These are phyloP conservation scores for Echites panduratus DNA, from an alignment of 257 asterid genomes.

Conservation along the genomic window DNA sequence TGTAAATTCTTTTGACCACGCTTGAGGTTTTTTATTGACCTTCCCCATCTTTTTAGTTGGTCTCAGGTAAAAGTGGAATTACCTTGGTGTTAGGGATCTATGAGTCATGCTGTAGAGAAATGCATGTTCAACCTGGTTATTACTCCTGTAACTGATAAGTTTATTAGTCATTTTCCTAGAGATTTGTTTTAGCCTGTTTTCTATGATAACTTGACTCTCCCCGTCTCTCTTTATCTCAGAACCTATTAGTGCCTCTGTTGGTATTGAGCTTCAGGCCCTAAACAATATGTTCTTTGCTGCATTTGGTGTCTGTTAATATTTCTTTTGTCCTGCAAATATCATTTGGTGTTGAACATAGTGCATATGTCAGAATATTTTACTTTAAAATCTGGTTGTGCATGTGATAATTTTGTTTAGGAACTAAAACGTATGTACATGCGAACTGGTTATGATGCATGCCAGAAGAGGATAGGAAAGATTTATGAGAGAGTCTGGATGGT, in stretches of 20 bases:
- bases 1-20: background rate
- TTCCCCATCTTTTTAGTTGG: background rate
- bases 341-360: background rate
- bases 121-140: background rate
- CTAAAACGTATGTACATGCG: background rate
- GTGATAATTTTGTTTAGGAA: background rate
- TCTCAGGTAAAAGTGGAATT: background rate
- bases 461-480: background rate
- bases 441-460: background rate
- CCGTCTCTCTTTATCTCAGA: background rate
- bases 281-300: background rate
- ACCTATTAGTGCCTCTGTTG: background rate
- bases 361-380: background rate
- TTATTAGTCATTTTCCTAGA: background rate
- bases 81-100: background rate
- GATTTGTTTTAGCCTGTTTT: background rate
- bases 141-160: background rate
- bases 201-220: background rate
- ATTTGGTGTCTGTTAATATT: background rate
- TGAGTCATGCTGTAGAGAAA: background rate
- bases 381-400: background rate
- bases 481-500: background rate
- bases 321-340: background rate
- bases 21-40: background rate
- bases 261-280: background rate